Evolutionary conservation across 2,329 filamentous ascomycete genomes (phyloP), one percentile per base, ranked within the genome.

Genomic region (Diaporthe capsici): DNA sequence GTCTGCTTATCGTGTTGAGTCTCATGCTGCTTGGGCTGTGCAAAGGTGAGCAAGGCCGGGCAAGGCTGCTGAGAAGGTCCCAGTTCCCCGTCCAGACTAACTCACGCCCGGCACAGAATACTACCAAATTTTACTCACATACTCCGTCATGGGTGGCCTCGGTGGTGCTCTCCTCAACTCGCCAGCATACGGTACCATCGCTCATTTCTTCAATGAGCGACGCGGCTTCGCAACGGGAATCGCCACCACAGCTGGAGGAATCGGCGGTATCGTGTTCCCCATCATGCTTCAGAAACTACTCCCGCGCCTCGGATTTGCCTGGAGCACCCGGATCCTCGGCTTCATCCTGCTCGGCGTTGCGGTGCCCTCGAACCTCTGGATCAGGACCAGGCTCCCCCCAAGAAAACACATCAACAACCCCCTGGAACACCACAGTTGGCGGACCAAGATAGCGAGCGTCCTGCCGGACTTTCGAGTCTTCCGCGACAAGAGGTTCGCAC

Each of bases 201-300:
- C 93, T 0, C 95, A 97, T 82, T 97, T 91, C 86, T 98, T 98
- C 86, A 88, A 92, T 39, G 83, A 82, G n/a, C 92, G 91, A 68
- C 91, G 95, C 20, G 95, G 93, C 3, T 88, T 94, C 57, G 94
- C 95, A 10, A 96, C 93, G 0, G 95, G 95, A n/a, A 87, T 97
- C 57, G 94, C 94, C n/a, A 90, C 93, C 6, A 92, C 93, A 0
- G 93, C 94, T 0, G 92, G 92, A 25, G 92, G 91, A 22, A 84
- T 94, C 17, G 93, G 93, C 37, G 93, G 93, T n/a, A 89, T 94
- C 31, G 84, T 91, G 1, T 94, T 94, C 72, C 88, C 88, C 1
- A 81, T 89, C 15, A 80, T 88, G 71, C 81, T 90, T 57, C 85
- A 87, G 76, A 81, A 82, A 31, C 82, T 88, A n/a, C 83, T 89